Percentiles rank a stretch among this genome's conserved stretches.
These are phyloP conservation scores for Davidsoniella neocaledoniae DNA, from an alignment of 2,329 filamentous ascomycete genomes.

Conservation along the genomic window DNA sequence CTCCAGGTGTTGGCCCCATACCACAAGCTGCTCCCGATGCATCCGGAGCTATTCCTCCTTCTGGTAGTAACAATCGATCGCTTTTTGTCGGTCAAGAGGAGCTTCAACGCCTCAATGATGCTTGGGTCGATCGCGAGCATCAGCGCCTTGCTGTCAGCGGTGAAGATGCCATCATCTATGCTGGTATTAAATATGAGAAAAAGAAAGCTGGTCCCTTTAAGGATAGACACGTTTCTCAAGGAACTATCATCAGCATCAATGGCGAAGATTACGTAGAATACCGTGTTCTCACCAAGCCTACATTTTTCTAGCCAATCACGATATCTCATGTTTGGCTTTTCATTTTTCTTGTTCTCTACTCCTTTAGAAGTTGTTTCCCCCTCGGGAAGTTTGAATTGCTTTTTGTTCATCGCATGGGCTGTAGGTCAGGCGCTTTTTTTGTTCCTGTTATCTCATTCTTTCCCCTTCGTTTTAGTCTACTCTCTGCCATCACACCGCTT, in stretches of 20 bases:
- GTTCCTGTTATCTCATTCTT: background rate
- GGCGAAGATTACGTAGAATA: slow-evolving; percentile 53
- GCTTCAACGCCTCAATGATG: background rate
- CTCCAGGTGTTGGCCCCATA: too few relatives aligned
- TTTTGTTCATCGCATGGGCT: background rate
- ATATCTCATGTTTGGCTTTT: background rate
- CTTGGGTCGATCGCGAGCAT: slow-evolving; percentile 1
- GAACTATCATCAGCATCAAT: slow-evolving; percentile 45
- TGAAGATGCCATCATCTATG: slow-evolving; percentile 40
- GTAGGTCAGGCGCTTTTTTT: background rate
- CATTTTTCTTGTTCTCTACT: too few relatives aligned
- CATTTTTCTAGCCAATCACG: slow-evolving; percentile 31
- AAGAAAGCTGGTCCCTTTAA: slow-evolving; percentile 43
- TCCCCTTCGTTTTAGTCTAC: too few relatives aligned
- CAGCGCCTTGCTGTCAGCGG: slow-evolving; percentile 13
- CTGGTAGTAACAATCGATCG: background rate
- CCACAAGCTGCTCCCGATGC: background rate
- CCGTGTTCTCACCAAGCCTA: slow-evolving; percentile 45
- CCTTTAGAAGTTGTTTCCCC: too few relatives aligned
- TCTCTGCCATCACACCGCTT: background rate
- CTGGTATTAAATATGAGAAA: slow-evolving; percentile 45
- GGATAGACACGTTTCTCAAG: slow-evolving; percentile 45
- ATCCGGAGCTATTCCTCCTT: background rate
- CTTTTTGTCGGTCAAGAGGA: slow-evolving; percentile 1
- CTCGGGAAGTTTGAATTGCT: background rate